Evolutionary conservation across 768 basidiomycete species (phyloP).

Genomic region (Rhodotorula diobovata): DNA sequence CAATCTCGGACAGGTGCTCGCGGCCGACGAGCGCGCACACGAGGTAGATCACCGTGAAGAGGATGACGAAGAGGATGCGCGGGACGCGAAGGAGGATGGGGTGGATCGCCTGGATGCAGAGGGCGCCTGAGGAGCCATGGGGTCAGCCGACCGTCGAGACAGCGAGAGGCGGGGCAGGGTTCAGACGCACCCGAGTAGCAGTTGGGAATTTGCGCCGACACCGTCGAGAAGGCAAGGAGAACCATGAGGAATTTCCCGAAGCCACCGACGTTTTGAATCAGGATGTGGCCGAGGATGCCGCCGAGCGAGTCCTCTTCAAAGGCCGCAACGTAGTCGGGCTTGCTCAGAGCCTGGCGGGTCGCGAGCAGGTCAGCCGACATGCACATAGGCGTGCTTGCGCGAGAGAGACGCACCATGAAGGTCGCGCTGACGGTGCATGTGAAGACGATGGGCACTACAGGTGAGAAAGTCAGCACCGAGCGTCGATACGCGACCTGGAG

Average conservation of each 20-base stretch:
- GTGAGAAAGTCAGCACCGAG: no score
- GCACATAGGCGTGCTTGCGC: constrained; percentile 46
- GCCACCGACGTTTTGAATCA: constrained; percentile 41
- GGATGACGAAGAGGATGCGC: constrained; percentile 26
- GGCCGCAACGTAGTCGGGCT: constrained; percentile 49
- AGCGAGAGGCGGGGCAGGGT: constrained; percentile 43
- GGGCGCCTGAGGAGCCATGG: no score
- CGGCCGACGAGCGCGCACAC: constrained; percentile 29
- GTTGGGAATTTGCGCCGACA: constrained; percentile 49
- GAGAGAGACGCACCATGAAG: constrained; percentile 33
- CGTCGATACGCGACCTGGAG: no score
- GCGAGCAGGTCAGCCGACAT: neutral
- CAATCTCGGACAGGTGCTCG: constrained; percentile 44
- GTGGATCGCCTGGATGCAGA: constrained; percentile 31
- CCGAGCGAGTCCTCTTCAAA: constrained; percentile 52
- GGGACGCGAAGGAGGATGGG: constrained; percentile 29
- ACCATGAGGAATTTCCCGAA: constrained; percentile 54
- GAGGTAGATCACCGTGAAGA: constrained; percentile 24
- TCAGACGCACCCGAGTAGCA: constrained; percentile 39
- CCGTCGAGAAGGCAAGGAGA: constrained; percentile 48
- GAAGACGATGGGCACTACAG: constrained; percentile 32
- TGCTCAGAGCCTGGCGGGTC: constrained; percentile 34
- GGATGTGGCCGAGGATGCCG: constrained; percentile 52
- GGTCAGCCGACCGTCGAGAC: no score
- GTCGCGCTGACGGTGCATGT: constrained; percentile 19